phyloP scores from a whole-genome alignment of 108 stramenopile species.

The Mediolabrus comicus region DNA sequence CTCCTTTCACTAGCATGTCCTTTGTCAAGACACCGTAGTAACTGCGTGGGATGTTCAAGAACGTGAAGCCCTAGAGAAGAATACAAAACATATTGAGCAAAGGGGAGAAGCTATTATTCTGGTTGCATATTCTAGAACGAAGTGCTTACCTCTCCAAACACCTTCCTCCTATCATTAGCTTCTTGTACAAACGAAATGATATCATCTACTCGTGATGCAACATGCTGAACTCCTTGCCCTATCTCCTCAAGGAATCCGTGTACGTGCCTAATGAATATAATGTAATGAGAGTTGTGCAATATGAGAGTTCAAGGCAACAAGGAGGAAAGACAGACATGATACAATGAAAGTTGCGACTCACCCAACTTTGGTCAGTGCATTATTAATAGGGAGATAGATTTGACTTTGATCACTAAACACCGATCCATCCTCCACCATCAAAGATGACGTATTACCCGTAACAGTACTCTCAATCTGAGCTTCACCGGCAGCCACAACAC shows the following conservation, averaged over 20 bases:
- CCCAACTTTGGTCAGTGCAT: conserved; percentile 83
- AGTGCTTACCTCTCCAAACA: conserved; percentile 64
- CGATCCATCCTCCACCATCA: conserved; percentile 40
- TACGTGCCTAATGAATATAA: conserved; percentile 60
- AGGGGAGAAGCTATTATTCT: conserved; percentile 1
- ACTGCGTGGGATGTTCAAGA: conserved; percentile 78
- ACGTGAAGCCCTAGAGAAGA: conserved; percentile 68
- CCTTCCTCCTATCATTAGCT: conserved; percentile 70
- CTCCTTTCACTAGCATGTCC: conserved; percentile 29
- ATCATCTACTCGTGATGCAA: conserved; percentile 82
- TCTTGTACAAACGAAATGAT: conserved; percentile 76
- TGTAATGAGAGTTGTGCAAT: neutral
- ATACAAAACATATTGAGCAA: neutral
- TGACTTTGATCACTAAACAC: conserved; percentile 81
- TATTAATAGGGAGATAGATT: conserved; percentile 90
- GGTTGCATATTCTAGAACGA: neutral
- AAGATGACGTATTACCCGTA: conserved; percentile 69
- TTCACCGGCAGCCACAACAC: conserved; percentile 89
- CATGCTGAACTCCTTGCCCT: conserved; percentile 89
- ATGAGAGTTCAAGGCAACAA: neutral
- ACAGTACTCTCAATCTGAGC: conserved; percentile 91
- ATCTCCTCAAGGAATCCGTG: conserved; percentile 82
- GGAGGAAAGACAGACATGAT: neutral
- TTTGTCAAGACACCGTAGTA: conserved; percentile 81
- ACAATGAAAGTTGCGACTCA: conserved; percentile 16